phyloP scores from a whole-genome alignment of 306 rosid species.

The Nissolia schottii region DNA sequence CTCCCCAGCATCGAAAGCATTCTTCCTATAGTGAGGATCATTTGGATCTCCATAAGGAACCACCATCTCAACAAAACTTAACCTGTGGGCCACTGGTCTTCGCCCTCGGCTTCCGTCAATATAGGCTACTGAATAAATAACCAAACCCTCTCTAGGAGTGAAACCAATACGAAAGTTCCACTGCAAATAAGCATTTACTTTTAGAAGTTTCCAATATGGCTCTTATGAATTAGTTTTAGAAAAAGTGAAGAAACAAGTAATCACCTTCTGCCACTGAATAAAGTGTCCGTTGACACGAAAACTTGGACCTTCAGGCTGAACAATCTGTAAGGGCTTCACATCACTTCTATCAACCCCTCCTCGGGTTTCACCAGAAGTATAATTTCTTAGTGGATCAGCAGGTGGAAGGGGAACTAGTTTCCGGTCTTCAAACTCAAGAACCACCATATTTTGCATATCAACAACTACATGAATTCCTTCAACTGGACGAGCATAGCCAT shows the following conservation, averaged over 20 bases:
- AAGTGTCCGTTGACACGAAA: slow-evolving; percentile 67
- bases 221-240: background rate
- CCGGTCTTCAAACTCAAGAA: slow-evolving; percentile 68
- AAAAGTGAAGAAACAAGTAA: slow-evolving; percentile 11
- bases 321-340: slow-evolving; percentile 59
- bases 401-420: slow-evolving; percentile 67
- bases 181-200: slow-evolving; percentile 33
- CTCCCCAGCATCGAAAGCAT: slow-evolving; percentile 80
- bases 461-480: slow-evolving; percentile 71
- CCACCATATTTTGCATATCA: slow-evolving; percentile 66
- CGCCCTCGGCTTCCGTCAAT: slow-evolving; percentile 68
- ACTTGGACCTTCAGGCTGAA: slow-evolving; percentile 76
- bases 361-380: slow-evolving; percentile 63
- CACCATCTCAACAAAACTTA: slow-evolving; percentile 76
- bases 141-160: slow-evolving; percentile 63
- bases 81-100: slow-evolving; percentile 65
- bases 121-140: slow-evolving; percentile 64
- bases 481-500: slow-evolving; percentile 80
- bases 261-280: slow-evolving; percentile 69
- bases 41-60: slow-evolving; percentile 81
- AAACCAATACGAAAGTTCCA: slow-evolving; percentile 74
- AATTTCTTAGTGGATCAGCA: slow-evolving; percentile 68
- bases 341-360: slow-evolving; percentile 83
- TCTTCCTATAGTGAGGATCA: slow-evolving; percentile 76
- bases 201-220: background rate